Evolutionary conservation across 2,329 filamentous ascomycete genomes (phyloP).

Genomic region (Incumbomyces lentus): DNA sequence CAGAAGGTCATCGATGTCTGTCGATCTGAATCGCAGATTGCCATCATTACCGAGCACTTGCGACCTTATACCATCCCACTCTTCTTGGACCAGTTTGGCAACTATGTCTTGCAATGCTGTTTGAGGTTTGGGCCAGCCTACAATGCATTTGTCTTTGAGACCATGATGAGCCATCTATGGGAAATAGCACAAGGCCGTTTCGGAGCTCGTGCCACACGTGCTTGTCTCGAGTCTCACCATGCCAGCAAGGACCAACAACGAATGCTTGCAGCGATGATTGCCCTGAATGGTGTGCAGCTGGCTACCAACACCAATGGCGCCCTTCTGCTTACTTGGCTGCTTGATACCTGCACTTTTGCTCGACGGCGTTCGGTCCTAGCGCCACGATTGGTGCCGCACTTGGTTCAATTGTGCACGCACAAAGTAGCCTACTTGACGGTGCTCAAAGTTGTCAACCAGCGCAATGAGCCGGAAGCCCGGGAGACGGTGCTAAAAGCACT

Average conservation of each 20-base stretch:
- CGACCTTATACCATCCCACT: constrained; percentile 79
- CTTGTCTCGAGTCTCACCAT: constrained; percentile 92
- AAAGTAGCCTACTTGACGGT: constrained; percentile 97
- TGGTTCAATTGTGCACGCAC: constrained; percentile 94
- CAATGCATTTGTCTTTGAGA: constrained; percentile 97
- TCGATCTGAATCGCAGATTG: constrained; percentile 73
- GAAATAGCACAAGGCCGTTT: constrained; percentile 87
- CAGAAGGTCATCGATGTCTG: constrained; percentile 99
- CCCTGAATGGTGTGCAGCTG: constrained; percentile 91
- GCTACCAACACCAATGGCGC: constrained; percentile 95
- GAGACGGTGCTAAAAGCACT: constrained; percentile 82
- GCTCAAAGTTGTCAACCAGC: constrained; percentile 96
- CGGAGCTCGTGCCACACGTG: constrained; percentile 89
- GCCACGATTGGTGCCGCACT: constrained; percentile 79
- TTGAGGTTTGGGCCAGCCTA: constrained; percentile 79
- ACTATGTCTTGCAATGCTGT: constrained; percentile 95
- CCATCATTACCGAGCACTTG: constrained; percentile 71
- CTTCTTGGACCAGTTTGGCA: constrained; percentile 96
- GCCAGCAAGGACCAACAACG: constrained; percentile 90
- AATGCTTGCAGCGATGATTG: constrained; percentile 86
- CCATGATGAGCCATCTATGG: constrained; percentile 91
- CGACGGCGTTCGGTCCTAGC: constrained; percentile 82
- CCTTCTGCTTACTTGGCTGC: constrained; percentile 88
- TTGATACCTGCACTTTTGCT: constrained; percentile 95
- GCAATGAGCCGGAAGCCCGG: constrained; percentile 82